Conservation (phyloP, 2,329 filamentous ascomycete species). For the Periconia macrospinosa region DNA sequence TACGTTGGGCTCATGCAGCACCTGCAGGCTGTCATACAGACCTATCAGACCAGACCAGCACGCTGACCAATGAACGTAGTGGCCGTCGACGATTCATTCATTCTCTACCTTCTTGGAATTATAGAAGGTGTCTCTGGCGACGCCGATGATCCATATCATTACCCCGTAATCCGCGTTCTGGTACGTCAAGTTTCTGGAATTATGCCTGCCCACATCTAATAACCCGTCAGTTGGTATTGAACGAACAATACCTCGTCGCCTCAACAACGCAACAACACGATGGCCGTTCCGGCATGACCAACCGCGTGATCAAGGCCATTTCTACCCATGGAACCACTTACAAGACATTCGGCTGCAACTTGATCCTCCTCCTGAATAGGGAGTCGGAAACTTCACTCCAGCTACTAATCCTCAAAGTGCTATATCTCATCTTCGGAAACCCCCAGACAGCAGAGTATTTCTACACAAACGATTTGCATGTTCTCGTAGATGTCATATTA, state of each 20-base stretch:
- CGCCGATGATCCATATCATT: conserved; percentile 90
- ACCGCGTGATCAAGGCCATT: conserved; percentile 89
- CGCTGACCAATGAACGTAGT: conserved; percentile 42
- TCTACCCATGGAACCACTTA: conserved; percentile 78
- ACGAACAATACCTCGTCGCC: conserved; percentile 96
- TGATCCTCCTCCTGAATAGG: conserved; percentile 91
- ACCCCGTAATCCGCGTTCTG: conserved; percentile 88
- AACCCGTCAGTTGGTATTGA: conserved; percentile 74
- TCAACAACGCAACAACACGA: conserved; percentile 45
- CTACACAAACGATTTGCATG: conserved; percentile 94
- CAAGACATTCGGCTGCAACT: conserved; percentile 96
- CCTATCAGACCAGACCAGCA: neutral
- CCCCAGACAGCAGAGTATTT: conserved; percentile 94
- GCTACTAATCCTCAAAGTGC: conserved; percentile 90
- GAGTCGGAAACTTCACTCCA: conserved; percentile 93
- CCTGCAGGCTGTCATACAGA: neutral
- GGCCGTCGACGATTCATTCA: conserved; percentile 73
- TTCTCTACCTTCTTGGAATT: conserved; percentile 79
- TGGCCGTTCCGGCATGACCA: conserved; percentile 67
- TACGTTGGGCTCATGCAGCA: conserved; percentile 48
- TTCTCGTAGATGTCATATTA: conserved; percentile 92
- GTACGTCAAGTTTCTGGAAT: conserved; percentile 55
- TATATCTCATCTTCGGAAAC: conserved; percentile 95
- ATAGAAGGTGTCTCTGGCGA: conserved; percentile 89
- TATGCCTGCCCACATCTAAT: neutral